Base-by-base conservation (phyloP, 108 stramenopile species). In the Cyclotella kingstonii region DNA sequence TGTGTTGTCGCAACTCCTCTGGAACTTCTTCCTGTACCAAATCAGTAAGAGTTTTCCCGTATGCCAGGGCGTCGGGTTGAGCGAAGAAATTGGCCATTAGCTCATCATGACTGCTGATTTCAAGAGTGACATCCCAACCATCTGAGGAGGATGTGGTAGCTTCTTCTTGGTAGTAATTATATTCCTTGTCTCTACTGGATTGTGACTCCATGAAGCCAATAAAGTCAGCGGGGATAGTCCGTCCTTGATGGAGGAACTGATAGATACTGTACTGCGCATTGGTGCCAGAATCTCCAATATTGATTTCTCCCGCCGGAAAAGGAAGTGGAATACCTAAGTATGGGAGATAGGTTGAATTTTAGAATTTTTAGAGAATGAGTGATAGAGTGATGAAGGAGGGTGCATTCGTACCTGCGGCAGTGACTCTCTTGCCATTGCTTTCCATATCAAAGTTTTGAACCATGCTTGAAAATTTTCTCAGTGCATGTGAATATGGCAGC, bases 361-460 rank as follows among this genome's bases (percentile, higher is more conserved):
- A 26, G 7, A 44, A n/a, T 7, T 4, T 12, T 44, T n/a, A 14
- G 4, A 44, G n/a, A n/a, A n/a, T n/a, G n/a, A 14, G n/a, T 44
- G 25, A 51, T 3, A 2, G 21, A 41, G 10, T 43, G 58, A 4
- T 27, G 6, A 30, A 2, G 22, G 3, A 2, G 30, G 17, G 12
- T 2, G 30, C 15, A 10, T 15, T 11, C 50, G 1, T 51, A 51
- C 50, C 95, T 56, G 94, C 92, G 34, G 90, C 46, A 5, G 91
- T 85, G 0, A 95, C 96, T 6, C 92, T 75, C 88, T 99, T 99
- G 15, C 98, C 98, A 77, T 99, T 99, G 64, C 86, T 86, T 70
- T 97, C 97, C 98, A 98, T 99, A 70, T 97, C 96, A 40, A 98
- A 89, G 82, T 98, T 92, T 65, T 98, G 98, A 27, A 99, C 94